Base-by-base conservation (phyloP, 2,329 filamentous ascomycete species). In the Boeremia lycopersici region DNA sequence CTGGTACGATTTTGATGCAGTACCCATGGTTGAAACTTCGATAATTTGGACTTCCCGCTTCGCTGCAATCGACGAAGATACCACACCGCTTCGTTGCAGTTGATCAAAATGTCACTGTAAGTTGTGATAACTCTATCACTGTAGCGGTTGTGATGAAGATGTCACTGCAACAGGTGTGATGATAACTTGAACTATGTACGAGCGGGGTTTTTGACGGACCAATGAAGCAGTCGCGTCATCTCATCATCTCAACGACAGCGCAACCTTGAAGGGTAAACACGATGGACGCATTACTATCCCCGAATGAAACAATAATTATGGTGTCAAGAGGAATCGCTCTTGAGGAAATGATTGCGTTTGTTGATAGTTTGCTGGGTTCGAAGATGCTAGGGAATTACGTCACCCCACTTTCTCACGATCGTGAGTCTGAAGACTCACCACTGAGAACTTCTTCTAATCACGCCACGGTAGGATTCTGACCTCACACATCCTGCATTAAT, bases 371-470 rank as follows among this genome's bases (percentile, higher is more conserved):
- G 10, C 19, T 8, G 13, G 29, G 26, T 41, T 50, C 31, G 19
- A 31, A 33, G 15, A 26, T n/a, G 23, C 17, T 13, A 43, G 52
- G 38, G 39, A 34, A 41, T 59, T 66, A 68, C 62, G 65, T 68
- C 63, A 68, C 62, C 63, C 62, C 65, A 62, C 65, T 57, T 62
- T 49, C 48, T 54, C 53, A 45, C 50, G 59, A 66, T 66, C 65
- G 59, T 43, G 53, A 30, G 17, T 15, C 26, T 12, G 26, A 53
- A 48, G 56, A 57, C 50, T 57, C 54, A 58, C 52, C 34, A 44
- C 44, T 26, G 17, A 41, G 48, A 42, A 38, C 30, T 49, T 35
- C 25, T 48, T 8, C 6, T n/a, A 44, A n/a, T 64, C 62, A 62
- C 62, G 39, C 56, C 52, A 62, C 56, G 28, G 33, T 15, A 31